Base-by-base conservation (phyloP, 495 filamentous ascomycete genomes). In the Massariosphaeria phaeospora region DNA sequence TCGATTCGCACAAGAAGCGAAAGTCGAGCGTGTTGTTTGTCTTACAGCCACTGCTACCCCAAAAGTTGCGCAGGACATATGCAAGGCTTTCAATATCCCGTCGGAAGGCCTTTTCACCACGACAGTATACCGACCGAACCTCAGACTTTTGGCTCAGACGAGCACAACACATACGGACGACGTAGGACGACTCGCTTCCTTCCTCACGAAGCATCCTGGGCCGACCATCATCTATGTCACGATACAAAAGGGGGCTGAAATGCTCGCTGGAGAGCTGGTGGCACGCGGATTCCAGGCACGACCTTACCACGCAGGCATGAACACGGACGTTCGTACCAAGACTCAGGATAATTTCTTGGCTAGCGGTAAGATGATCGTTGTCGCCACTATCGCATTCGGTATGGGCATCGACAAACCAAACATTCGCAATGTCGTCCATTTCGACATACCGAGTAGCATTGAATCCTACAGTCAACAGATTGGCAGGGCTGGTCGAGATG, bases 401-500 rank as follows among this genome's bases (percentile, higher is more conserved):
- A 57, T 57, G 53, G 46, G 53, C n/a, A 57, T 57, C 18, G 53
- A 57, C 24, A 82, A 82, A 57, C 31, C 77, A 0, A 68, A 80
- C 44, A 81, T 83, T 36, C 68, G 79, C n/a, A 81, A 79, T 47
- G 66, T 83, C 26, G 64, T 81, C 7, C 78, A 83, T 52, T 80
- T 75, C 61, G 72, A 77, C 48, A 66, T 81, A 6, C 72, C 79
- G 0, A 73, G 70, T 33, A 76, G 75, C 23, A 63, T 83, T 6
- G 79, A 83, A 55, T 77, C 76, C 18, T 83, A 82, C 46, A 80
- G 76, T 42, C 79, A 81, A 50, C 77, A 82, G 57, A 75, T 83
- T 55, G 79, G 79, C 1, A 73, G 79, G 53, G 78, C 79, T 3
- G 79, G 79, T 13, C 67, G 79, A 48, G 79, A 82, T 61, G 76